Conservation (phyloP, 352 stramenopile genomes). For the Phytophthora hibernalis region DNA sequence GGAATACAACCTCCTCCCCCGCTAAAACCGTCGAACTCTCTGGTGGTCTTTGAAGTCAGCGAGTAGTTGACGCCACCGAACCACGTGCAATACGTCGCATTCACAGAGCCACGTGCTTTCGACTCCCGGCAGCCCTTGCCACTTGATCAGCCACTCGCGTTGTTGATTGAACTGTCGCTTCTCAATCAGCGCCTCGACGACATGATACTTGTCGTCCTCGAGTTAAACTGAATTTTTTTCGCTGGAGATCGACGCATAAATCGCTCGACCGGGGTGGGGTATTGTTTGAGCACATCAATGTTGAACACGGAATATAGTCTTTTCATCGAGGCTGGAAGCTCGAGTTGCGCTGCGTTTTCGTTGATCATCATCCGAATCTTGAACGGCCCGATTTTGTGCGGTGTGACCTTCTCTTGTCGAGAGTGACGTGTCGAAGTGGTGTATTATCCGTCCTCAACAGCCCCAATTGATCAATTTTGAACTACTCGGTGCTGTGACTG, state of each 20-base stretch:
- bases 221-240: neutral
- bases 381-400: neutral
- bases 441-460: neutral
- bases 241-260: neutral
- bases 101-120: neutral
- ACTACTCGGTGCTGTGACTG: neutral
- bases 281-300: neutral
- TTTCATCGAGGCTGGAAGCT: neutral
- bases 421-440: neutral
- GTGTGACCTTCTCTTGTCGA: neutral
- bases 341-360: neutral
- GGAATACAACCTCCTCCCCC: too few species aligned
- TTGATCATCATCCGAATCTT: neutral
- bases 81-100: neutral
- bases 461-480: neutral
- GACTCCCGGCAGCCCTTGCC: neutral
- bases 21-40: neutral
- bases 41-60: neutral
- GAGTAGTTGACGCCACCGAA: neutral
- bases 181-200: neutral
- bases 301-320: neutral
- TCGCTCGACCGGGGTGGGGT: neutral
- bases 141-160: neutral
- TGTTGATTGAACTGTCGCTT: neutral
- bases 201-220: neutral